Evolutionary conservation across 2,329 filamentous ascomycete species (phyloP).

Genomic region (Fusarium euwallaceae): DNA sequence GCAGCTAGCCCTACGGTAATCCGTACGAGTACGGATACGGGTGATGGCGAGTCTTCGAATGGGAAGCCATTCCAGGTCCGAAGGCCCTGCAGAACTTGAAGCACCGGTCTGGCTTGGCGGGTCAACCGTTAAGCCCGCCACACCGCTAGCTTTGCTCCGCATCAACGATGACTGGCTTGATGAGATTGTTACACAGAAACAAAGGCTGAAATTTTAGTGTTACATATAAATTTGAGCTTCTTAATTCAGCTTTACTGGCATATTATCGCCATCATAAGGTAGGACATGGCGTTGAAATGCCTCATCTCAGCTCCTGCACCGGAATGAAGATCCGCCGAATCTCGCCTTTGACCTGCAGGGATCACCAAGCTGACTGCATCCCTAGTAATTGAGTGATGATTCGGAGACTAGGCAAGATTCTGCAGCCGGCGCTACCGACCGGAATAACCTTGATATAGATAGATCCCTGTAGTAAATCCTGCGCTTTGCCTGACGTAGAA

Average conservation of each 20-base stretch:
- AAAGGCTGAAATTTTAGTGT: background rate
- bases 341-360: background rate
- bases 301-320: background rate
- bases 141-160: background rate
- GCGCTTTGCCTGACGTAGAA: background rate
- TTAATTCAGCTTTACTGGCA: background rate
- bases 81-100: background rate
- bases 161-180: background rate
- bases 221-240: background rate
- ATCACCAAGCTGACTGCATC: background rate
- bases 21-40: background rate
- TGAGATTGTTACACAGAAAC: background rate
- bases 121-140: background rate
- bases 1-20: background rate
- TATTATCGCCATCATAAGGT: background rate
- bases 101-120: background rate
- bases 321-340: background rate
- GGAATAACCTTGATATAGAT: background rate
- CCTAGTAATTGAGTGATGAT: too few relatives aligned
- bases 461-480: background rate
- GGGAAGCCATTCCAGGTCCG: background rate
- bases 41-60: background rate
- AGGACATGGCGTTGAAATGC: background rate
- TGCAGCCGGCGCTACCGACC: background rate
- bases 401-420: background rate